phyloP scores from a whole-genome alignment of 2,329 filamentous ascomycete genomes.

The Fusarium beomiforme region DNA sequence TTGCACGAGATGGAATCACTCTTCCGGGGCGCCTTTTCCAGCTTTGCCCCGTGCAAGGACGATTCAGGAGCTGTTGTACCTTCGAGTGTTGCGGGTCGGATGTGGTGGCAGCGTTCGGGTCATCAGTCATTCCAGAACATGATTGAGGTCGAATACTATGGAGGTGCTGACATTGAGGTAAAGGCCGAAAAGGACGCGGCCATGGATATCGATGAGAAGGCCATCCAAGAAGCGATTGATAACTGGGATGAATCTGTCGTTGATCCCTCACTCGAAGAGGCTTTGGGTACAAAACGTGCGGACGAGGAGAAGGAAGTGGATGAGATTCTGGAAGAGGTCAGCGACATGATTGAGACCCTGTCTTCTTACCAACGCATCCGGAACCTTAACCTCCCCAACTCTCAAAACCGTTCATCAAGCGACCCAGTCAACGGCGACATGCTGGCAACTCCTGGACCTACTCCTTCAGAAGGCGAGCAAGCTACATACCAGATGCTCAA shows the following conservation, averaged over 20 bases:
- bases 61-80: conserved; percentile 77
- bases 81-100: conserved; percentile 70
- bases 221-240: conserved; percentile 64
- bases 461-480: conserved; percentile 71
- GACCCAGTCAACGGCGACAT: conserved; percentile 75
- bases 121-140: conserved; percentile 72
- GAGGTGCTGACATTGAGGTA: conserved; percentile 51
- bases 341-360: conserved; percentile 79
- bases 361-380: conserved; percentile 83
- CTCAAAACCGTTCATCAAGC: conserved; percentile 67
- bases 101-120: conserved; percentile 82
- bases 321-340: conserved; percentile 78
- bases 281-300: conserved; percentile 61
- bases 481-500: conserved; percentile 78
- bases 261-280: conserved; percentile 66
- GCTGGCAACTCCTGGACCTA: conserved; percentile 72
- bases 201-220: conserved; percentile 60
- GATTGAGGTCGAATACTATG: conserved; percentile 63
- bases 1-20: conserved; percentile 76
- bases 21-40: conserved; percentile 81
- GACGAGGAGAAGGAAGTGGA: conserved; percentile 74
- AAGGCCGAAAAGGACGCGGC: conserved; percentile 46
- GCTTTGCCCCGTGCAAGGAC: conserved; percentile 81
- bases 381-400: conserved; percentile 73
- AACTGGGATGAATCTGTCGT: conserved; percentile 67